Base-by-base conservation (phyloP, 257 asterid genomes). In the Scutellaria galericulata region DNA sequence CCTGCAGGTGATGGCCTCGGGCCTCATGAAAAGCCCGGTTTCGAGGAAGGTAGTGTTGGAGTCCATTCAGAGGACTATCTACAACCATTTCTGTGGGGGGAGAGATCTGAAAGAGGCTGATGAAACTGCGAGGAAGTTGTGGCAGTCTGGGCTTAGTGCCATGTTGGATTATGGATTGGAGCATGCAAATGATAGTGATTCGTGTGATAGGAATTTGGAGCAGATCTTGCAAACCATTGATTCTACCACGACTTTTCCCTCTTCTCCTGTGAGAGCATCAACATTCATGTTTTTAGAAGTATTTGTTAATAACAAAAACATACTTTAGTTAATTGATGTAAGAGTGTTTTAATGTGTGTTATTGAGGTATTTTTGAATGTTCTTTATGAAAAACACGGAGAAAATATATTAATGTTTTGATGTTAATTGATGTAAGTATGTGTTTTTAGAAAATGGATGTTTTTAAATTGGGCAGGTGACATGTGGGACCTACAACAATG, bases 91-190 rank as follows among this genome's bases (percentile, higher is more conserved):
- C 40, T 90, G 95, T 66, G 99, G 93, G 13, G 99, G 99, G 1
- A 59, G 66, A 45, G 84, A 83, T 59, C 66, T 87, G 63, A 51
- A 52, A 14, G 82, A 75, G 75, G 91, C 91, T 55, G 75, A 58
- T 1, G 52, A 12, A n/a, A 86, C 96, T 8, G 78, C 82, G 53
- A 7, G 22, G 31, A 56, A 70, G 64, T 86, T 95, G 1, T 77
- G 83, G 76, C 81, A 74, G 0, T 61, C 75, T 0, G 96, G 96
- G 5, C 69, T 90, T 3, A 75, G 78, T 58, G 85, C 91, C 44
- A 95, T 95, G 97, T 72, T 95, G 68, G 96, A 95, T 83, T 95
- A 92, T 55, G 99, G 96, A 1, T 73, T 83, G 74, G 99, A 95
- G 67, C 92, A 86, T 74, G 93, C 95, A 0, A 42, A 14, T 2